Evolutionary conservation across 192 early-diverging fungal genomes (phyloP), one percentile per base, ranked within the genome.

Genomic region (Spizellomyces sp.): DNA sequence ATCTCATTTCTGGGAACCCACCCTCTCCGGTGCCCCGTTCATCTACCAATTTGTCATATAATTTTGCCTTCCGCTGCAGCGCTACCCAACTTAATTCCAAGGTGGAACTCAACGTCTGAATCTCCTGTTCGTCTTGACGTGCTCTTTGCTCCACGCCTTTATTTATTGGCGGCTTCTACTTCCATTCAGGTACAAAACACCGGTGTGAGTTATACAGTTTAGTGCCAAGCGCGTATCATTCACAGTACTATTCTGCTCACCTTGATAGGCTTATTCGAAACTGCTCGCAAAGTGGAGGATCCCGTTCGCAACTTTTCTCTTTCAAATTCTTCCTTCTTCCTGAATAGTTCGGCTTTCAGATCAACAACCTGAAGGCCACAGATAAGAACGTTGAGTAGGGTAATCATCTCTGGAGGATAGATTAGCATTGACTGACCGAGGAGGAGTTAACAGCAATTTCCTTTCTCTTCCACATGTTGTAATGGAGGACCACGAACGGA

Each of bases 61-160:
- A 66, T 46, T 77, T 77, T n/a, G 88, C 79, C 54, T 91, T 91
- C 0, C 84, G 76, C 65, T 88, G 80, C 64, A 91, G 47, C 8
- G 82, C 82, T 7, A 80, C 77, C 74, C 75, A 81, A 47, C 75
- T 82, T 44, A 73, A 62, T 5, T 83, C 78, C 0, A 66, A 57
- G 0, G 77, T 80, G 0, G 77, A 64, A 7, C 75, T 70, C 12
- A 80, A 73, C 0, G 45, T 46, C 8, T 48, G 17, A 0, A 22
- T n/a, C 47, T 74, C 66, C 21, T 80, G 67, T 66, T 84, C 71
- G 22, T 77, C 79, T 48, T 56, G 48, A 0, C 56, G 15, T 8
- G 77, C 58, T 0, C 89, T 74, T n/a, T 63, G 52, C 15, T 74
- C 69, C 0, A 89, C 66, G 9, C 83, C 83, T 75, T 80, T 66